Base-by-base conservation (phyloP, 768 basidiomycete genomes). In the Rhodotorula toruloides region DNA sequence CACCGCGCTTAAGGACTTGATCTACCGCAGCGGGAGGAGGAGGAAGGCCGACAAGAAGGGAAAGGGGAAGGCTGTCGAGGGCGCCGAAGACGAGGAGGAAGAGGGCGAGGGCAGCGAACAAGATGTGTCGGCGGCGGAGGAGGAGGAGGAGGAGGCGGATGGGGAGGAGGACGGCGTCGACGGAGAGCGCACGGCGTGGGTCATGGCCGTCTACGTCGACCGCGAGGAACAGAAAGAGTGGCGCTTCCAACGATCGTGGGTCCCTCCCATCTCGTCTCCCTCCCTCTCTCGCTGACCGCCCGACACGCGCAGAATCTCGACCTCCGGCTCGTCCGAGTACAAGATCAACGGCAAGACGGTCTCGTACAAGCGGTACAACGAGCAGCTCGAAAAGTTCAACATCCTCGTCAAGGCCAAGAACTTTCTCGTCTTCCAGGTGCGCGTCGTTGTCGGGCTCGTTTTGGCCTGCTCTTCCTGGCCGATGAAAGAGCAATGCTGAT, bases 351-450 rank as follows among this genome's bases (percentile, higher is more conserved):
- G 81, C 66, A 85, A 83, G 72, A 81, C 84, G 31, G 90, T 96
- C 59, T 88, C 91, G 0, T 93, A 93, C 77, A 83, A 86, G 19
- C 84, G 84, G 3, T 99, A 98, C 81, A 96, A 96, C 66, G 81
- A 86, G 10, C 88, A 90, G 19, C 86, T 99, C 32, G 82, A 88
- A 61, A 80, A 83, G 12, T 92, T 96, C 74, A 96, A 97, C 74
- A 90, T 99, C 74, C 88, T 98, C 53, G 92, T 98, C 74, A 97
- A 96, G 79, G 96, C 96, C 19, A 97, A 97, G 81, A 98, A 98
- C 80, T 99, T 98, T 75, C 86, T 98, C 58, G 96, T 98, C 17
- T 98, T 99, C 80, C 96, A 99, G 48, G 48, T 49, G 31, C 48
- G 48, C 31, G 17, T 7, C 16, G 76, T 70, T 70, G 17, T 11